These are phyloP conservation scores for Suhomyces kilbournensis DNA, from an alignment of 805 yeast species.

Conservation along the genomic window DNA sequence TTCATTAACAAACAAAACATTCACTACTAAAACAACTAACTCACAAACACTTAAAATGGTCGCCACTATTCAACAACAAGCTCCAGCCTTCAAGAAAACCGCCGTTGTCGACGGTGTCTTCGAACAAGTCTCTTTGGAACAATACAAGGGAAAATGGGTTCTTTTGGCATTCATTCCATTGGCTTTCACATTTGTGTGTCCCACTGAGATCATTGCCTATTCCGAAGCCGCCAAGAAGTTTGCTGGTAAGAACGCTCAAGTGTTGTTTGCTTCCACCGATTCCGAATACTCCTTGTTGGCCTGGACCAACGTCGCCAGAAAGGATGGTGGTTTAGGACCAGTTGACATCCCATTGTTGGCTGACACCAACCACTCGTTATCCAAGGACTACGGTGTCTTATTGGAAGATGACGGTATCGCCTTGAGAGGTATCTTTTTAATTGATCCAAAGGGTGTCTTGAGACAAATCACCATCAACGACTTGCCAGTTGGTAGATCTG, in stretches of 20 bases:
- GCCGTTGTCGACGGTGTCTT: conserved; percentile 96
- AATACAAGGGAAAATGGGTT: conserved; percentile 98
- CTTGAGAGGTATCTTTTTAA: conserved; percentile 96
- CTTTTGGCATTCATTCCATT: conserved; percentile 94
- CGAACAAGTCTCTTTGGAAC: conserved; percentile 91
- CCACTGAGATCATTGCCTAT: conserved; percentile 98
- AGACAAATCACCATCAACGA: conserved; percentile 98
- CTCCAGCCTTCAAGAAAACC: conserved; percentile 93
- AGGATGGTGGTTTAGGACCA: conserved; percentile 98
- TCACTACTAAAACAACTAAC: no score
- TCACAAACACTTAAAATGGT: no score
- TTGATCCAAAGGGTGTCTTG: conserved; percentile 91
- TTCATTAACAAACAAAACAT: neutral
- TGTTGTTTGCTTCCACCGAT: conserved; percentile 96
- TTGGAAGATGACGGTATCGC: conserved; percentile 96
- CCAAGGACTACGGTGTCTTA: conserved; percentile 96
- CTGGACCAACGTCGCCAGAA: conserved; percentile 95
- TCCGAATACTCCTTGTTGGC: conserved; percentile 96
- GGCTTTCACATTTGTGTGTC: conserved; percentile 99
- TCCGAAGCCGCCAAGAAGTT: conserved; percentile 92
- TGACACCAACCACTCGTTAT: conserved; percentile 93
- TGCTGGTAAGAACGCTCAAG: conserved; percentile 80
- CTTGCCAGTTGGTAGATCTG: conserved; percentile 98
- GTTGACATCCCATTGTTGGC: conserved; percentile 92
- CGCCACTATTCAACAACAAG: conserved; percentile 89